Evolutionary conservation across 1,284 basidiomycete species (phyloP).

Genomic region (Ganoderma lingzhi): DNA sequence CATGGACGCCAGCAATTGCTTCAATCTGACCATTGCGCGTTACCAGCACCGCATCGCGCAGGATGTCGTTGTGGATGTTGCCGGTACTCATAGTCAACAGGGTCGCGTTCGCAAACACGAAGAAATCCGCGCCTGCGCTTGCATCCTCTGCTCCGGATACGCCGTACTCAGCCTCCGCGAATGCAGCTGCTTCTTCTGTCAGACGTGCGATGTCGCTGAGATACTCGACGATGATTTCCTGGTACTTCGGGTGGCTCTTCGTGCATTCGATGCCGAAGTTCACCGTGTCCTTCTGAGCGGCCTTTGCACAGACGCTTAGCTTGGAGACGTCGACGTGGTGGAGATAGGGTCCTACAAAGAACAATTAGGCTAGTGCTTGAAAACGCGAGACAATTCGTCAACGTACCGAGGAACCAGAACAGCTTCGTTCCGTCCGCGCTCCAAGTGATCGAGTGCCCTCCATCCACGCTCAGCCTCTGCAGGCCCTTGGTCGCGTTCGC

Average conservation of each 20-base stretch:
- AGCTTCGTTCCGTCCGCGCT: conserved; percentile 67
- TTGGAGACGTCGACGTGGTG: conserved; percentile 66
- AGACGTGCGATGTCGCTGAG: conserved; percentile 67
- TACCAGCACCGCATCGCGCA: conserved; percentile 58
- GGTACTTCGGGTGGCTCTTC: conserved; percentile 57
- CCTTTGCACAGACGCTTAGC: conserved; percentile 54
- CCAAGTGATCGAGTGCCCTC: conserved; percentile 73
- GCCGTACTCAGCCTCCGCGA: conserved; percentile 32
- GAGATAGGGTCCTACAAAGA: conserved; percentile 64
- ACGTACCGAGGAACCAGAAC: conserved; percentile 75
- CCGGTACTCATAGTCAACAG: conserved; percentile 70
- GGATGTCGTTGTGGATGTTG: conserved; percentile 51
- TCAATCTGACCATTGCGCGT: conserved; percentile 64
- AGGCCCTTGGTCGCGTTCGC: conserved; percentile 68
- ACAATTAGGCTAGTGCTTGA: conserved; percentile 1
- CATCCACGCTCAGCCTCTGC: conserved; percentile 69
- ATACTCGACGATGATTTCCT: conserved; percentile 65
- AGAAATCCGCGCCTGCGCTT: conserved; percentile 48
- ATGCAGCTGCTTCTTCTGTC: conserved; percentile 54
- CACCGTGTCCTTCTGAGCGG: conserved; percentile 53
- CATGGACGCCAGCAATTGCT: conserved; percentile 50
- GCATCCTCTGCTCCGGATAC: no score
- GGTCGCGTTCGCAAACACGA: conserved; percentile 72
- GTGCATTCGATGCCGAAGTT: conserved; percentile 70
- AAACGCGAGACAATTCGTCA: neutral